Conservation (phyloP, 495 filamentous ascomycete species). For the Endocarpon pusillum region DNA sequence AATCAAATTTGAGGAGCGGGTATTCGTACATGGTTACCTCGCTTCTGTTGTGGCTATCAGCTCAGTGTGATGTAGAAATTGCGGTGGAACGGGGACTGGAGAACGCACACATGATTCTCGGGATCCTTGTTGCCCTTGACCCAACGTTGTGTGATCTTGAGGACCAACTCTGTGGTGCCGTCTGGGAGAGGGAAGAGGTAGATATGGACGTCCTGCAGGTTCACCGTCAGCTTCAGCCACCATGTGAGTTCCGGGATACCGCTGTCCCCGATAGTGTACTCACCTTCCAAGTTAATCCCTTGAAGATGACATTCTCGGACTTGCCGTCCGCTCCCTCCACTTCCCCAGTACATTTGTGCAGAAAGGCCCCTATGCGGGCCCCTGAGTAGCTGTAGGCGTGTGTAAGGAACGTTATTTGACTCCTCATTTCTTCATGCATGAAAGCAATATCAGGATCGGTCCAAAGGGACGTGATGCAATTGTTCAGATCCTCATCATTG, state of each 20-base stretch:
- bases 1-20: neutral
- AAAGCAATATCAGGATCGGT: neutral
- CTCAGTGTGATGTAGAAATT: neutral
- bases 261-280: neutral
- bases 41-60: neutral
- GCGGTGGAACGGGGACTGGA: neutral
- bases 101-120: neutral
- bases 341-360: neutral
- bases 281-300: slow-evolving; percentile 1
- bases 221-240: neutral
- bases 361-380: neutral
- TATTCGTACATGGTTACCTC: neutral
- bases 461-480: slow-evolving; percentile 1
- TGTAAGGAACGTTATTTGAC: slow-evolving; percentile 1
- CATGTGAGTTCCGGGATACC: neutral
- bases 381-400: neutral
- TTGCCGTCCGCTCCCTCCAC: neutral
- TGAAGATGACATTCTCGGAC: neutral
- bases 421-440: neutral
- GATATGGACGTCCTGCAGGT: slow-evolving; percentile 1
- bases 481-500: neutral
- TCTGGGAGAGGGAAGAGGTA: slow-evolving; percentile 1
- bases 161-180: slow-evolving; percentile 1
- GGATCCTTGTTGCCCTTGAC: slow-evolving; percentile 1
- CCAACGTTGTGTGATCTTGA: slow-evolving; percentile 1